Evolutionary conservation across 768 basidiomycete genomes (phyloP), one percentile per base, ranked within the genome.

Genomic region (Wakefieldia striispora): DNA sequence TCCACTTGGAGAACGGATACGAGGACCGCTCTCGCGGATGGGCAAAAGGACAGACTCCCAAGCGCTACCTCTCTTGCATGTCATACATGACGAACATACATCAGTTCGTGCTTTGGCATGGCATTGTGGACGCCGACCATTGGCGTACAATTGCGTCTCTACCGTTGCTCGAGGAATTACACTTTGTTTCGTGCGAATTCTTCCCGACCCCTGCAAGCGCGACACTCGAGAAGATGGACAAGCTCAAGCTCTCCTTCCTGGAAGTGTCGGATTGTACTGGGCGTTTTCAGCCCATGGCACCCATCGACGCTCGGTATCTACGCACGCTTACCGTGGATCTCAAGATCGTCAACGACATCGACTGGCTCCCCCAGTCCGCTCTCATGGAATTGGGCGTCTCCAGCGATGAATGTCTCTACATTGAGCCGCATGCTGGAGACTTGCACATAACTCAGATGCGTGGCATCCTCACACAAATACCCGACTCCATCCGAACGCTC

Each of bases 31-130:
- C n/a, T n/a, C n/a, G 12, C 14, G 17, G 38, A 6, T 55, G 49
- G 53, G 50, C n/a, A 10, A 33, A 39, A 20, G 29, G 16, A 20
- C 34, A 40, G 0, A 55, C 54, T 16, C 7, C 20, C 1, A 33
- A 24, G 6, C 24, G 37, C 21, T 58, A 45, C 34, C n/a, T 40
- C 17, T 1, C 33, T 7, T 54, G 49, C 8, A 7, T 66, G 43
- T 19, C 14, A 1, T 24, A 50, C 27, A 65, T 67, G 64, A 45
- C 20, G 3, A 50, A 58, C 40, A 40, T 65, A 16, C 55, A 12
- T 5, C 33, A 40, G 4, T 45, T 65, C 37, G 6, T 12, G 7
- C 56, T 65, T 41, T 34, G 9, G 1, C 0, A 3, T 3, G 47
- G 51, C 13, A 31, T 42, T 23, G 50, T 66, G 43, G 43, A 50